Conservation (phyloP, 306 rosid species). For the Vigna angularis region DNA sequence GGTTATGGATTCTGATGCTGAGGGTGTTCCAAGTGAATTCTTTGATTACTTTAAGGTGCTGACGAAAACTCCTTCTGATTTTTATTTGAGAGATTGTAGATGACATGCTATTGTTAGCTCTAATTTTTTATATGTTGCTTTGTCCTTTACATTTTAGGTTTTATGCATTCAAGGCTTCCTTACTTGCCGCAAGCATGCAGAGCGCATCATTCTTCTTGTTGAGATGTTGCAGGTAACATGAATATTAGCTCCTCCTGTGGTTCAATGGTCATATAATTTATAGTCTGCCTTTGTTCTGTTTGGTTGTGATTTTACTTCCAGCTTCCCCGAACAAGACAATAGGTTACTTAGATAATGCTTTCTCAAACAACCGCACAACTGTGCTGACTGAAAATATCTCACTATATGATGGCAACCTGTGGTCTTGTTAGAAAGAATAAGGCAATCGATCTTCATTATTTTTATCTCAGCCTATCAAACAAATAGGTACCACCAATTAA, state of each 20-base stretch:
- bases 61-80: slow-evolving; percentile 25
- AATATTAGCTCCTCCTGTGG: slow-evolving; percentile 35
- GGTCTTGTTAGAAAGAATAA: background rate
- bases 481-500: background rate
- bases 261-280: slow-evolving; percentile 18
- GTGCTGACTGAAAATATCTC: slow-evolving; percentile 34
- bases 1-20: slow-evolving; percentile 99
- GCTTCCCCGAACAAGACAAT: slow-evolving; percentile 9
- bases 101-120: slow-evolving; percentile 33
- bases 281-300: slow-evolving; percentile 18
- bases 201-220: slow-evolving; percentile 96
- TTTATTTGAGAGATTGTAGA: slow-evolving; percentile 35
- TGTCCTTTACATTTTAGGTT: slow-evolving; percentile 65
- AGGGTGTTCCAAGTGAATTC: slow-evolving; percentile 98
- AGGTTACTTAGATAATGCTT: slow-evolving; percentile 8
- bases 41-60: slow-evolving; percentile 97
- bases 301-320: slow-evolving; percentile 27
- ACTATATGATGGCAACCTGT: slow-evolving; percentile 7
- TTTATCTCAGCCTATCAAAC: background rate
- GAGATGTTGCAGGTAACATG: slow-evolving; percentile 96
- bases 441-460: background rate
- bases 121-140: slow-evolving; percentile 35
- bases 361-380: slow-evolving; percentile 21
- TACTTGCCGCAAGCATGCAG: slow-evolving; percentile 99
- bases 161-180: slow-evolving; percentile 99